These are phyloP conservation scores for Sugiyamaella japonica DNA, from an alignment of 1,139 yeast species.

Conservation along the genomic window DNA sequence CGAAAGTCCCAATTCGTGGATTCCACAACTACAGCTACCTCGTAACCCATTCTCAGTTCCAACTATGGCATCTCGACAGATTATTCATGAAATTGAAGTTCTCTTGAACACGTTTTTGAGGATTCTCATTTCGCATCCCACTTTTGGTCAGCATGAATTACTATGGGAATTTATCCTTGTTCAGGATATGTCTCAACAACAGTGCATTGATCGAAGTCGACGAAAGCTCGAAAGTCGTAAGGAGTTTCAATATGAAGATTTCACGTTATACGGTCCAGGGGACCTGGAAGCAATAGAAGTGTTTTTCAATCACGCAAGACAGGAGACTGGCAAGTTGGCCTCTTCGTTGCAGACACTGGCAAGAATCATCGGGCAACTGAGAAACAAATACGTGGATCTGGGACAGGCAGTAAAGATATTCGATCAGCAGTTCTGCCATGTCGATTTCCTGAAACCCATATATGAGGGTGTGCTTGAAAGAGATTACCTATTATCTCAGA, in stretches of 20 bases:
- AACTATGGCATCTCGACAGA: slow-evolving; percentile 39
- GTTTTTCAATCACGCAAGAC: slow-evolving; percentile 34
- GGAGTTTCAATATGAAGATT: slow-evolving; percentile 38
- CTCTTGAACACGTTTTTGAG: slow-evolving; percentile 51
- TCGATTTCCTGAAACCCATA: slow-evolving; percentile 22
- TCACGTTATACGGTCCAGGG: slow-evolving; percentile 27
- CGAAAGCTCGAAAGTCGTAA: slow-evolving; percentile 37
- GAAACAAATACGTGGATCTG: slow-evolving; percentile 29
- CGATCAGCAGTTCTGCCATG: slow-evolving; percentile 25
- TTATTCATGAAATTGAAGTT: slow-evolving; percentile 52
- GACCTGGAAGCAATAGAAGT: slow-evolving; percentile 32
- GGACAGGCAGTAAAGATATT: slow-evolving; percentile 28
- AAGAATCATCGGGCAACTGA: slow-evolving; percentile 23
- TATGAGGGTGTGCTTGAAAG: slow-evolving; percentile 16
- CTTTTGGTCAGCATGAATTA: slow-evolving; percentile 41
- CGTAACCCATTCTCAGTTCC: slow-evolving; percentile 41
- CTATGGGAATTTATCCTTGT: slow-evolving; percentile 49
- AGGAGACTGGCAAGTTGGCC: slow-evolving; percentile 27
- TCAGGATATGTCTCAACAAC: slow-evolving; percentile 41
- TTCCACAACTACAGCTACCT: slow-evolving; percentile 37
- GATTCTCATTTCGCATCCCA: slow-evolving; percentile 43
- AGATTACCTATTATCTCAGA: slow-evolving; percentile 20
- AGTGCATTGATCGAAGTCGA: slow-evolving; percentile 39
- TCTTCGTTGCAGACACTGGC: slow-evolving; percentile 24
- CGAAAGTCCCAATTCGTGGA: slow-evolving; percentile 42